Conservation (phyloP, 768 basidiomycete genomes). For the Tylopilus sp. region DNA sequence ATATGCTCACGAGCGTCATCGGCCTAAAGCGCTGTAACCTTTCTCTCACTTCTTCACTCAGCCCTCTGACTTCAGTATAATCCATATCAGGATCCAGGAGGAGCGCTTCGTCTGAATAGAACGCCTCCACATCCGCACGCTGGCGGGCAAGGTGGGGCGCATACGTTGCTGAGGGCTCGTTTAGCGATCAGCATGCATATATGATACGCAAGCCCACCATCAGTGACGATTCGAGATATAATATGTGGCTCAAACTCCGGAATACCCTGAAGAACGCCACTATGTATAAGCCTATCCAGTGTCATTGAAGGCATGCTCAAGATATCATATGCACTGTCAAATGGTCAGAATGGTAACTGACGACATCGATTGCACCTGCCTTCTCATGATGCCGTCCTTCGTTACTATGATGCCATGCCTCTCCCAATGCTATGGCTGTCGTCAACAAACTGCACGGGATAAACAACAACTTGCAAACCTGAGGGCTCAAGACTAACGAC, state of each 20-base stretch:
- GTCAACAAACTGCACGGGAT: not conserved
- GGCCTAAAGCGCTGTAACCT: constrained; percentile 59
- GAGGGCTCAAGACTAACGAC: constrained; percentile 37
- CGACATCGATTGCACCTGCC: constrained; percentile 27
- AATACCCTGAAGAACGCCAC: constrained; percentile 42
- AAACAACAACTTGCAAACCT: constrained; percentile 24
- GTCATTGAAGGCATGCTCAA: constrained; percentile 57
- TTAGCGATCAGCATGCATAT: constrained; percentile 1
- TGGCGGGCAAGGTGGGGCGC: constrained; percentile 65
- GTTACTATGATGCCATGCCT: constrained; percentile 39
- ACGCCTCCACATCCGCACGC: constrained; percentile 67
- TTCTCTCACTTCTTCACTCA: constrained; percentile 76
- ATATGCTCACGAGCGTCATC: constrained; percentile 55
- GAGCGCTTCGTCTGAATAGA: constrained; percentile 74
- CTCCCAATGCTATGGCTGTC: constrained; percentile 37
- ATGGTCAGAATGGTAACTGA: not conserved
- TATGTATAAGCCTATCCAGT: constrained; percentile 39
- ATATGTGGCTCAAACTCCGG: constrained; percentile 46
- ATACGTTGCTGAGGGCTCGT: constrained; percentile 51
- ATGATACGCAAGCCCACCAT: constrained; percentile 45
- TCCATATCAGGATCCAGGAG: constrained; percentile 67
- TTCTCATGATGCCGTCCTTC: constrained; percentile 43
- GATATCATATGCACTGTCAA: constrained; percentile 68
- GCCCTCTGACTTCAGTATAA: constrained; percentile 58
- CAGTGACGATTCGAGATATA: constrained; percentile 61